Base-by-base conservation (phyloP, 2,329 filamentous ascomycete genomes). In the Tolypocladium paradoxum region DNA sequence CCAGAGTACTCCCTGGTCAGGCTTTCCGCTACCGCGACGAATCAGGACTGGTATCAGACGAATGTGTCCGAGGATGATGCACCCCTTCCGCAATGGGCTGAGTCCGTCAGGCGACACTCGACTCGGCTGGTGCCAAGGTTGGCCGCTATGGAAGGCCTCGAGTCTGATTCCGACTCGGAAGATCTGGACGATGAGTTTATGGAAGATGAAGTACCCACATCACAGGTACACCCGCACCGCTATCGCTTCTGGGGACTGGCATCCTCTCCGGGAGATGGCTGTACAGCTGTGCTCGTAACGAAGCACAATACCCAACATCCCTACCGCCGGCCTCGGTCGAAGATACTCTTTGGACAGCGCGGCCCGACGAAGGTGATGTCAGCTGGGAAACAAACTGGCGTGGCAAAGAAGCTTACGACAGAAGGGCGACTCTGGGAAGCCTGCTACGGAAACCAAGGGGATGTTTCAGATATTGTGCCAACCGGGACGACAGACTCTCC, bases 391-490 rank as follows among this genome's bases (percentile, higher is more conserved):
- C 6, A 53, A 54, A 0, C 33, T 31, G 0, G 49, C 53, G 8
- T 18, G 38, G 18, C 36, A 24, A 37, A 18, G 34, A 18, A 20
- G 47, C 64, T 78, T 22, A 77, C 76, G n/a, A 79, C 78, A 2
- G 80, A 83, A 62, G 79, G 73, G 0, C 67, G 68, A 37, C 68
- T 77, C 46, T 82, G 79, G 73, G 76, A 82, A 56, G 80, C 76
- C 73, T 78, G 82, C 74, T 82, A 83, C 58, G 78, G 77, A 20
- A 67, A 67, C n/a, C 76, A 76, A 0, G 66, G 70, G 0, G 67
- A 71, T 2, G 73, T 80, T 3, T 68, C 72, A 0, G 76, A 74
- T 4, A 67, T 73, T 24, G 22, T 50, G 65, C 67, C 18, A 49
- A 58, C 7, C 54, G 60, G 62, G 43, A 56, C 49, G 35, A 57